Conservation (phyloP, 2,329 filamentous ascomycete genomes). For the Rhexocercosporidium sp. region DNA sequence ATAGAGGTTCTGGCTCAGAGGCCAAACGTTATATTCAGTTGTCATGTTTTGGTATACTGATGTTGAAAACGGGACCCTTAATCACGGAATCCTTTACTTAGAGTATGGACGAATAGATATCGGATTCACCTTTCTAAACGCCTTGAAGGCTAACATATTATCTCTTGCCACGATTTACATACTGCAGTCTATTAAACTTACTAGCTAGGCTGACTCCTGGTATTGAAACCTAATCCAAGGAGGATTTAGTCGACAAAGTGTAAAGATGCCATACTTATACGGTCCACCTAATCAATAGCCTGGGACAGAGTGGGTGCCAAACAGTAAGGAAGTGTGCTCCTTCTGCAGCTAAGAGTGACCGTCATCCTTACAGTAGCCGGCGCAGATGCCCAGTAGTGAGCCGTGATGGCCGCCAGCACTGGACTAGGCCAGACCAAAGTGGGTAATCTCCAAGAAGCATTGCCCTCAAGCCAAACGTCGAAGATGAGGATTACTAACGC, state of each 20-base stretch:
- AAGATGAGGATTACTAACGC: neutral
- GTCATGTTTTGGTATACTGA: neutral
- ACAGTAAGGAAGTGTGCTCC: neutral
- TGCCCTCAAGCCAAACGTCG: neutral
- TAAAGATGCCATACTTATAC: neutral
- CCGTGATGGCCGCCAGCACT: neutral
- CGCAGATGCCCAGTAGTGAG: neutral
- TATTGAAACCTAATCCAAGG: neutral
- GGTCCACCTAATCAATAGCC: neutral
- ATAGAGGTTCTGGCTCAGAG: neutral
- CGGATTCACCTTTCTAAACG: neutral
- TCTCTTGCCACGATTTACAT: neutral
- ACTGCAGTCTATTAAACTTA: neutral
- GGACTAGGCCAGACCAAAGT: neutral
- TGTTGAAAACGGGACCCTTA: neutral
- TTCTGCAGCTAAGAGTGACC: neutral
- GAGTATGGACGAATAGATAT: neutral
- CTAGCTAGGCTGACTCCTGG: neutral
- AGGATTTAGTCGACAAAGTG: neutral
- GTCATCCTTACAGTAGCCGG: neutral
- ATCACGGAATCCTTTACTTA: neutral
- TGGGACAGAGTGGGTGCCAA: neutral
- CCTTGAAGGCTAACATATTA: neutral
- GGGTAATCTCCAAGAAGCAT: neutral
- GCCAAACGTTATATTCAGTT: neutral